These are phyloP conservation scores for Allium sativum DNA, from an alignment of 106 monocot species.

Conservation along the genomic window DNA sequence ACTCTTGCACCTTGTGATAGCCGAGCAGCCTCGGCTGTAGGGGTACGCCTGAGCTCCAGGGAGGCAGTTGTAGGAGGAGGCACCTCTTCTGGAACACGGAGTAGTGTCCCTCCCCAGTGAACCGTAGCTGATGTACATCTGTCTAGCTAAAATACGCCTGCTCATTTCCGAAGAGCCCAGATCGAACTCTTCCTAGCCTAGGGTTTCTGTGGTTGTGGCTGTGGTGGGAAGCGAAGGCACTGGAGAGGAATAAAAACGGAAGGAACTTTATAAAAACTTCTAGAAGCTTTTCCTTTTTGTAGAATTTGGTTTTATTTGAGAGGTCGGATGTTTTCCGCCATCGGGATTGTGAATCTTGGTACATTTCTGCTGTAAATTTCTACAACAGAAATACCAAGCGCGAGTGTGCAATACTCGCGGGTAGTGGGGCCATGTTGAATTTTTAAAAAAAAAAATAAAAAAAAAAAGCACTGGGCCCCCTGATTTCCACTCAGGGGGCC, in stretches of 20 bases:
- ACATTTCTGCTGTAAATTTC: no score
- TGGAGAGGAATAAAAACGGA: conserved; percentile 2
- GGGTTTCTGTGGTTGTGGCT: neutral
- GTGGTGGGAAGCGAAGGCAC: neutral
- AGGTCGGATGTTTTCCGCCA: neutral
- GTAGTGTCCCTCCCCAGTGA: conserved; percentile 32
- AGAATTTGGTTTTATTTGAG: neutral
- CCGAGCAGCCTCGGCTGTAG: conserved; percentile 52
- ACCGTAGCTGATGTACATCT: conserved; percentile 52
- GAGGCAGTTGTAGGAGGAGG: conserved; percentile 75
- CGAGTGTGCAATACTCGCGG: no score
- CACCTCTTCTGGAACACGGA: conserved; percentile 49
- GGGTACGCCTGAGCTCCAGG: conserved; percentile 55
- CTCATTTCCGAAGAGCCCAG: conserved; percentile 20
- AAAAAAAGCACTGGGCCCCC: no score
- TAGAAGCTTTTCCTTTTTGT: neutral
- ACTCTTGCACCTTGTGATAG: conserved; percentile 48
- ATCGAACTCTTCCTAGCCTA: conserved; percentile 18
- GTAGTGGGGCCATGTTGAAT: no score
- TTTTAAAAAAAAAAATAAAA: no score
- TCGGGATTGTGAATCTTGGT: neutral
- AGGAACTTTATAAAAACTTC: neutral
- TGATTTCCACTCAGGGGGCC: no score
- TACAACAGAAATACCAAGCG: no score
- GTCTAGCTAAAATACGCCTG: conserved; percentile 27